Base-by-base conservation (phyloP, 768 basidiomycete species). In the Trametes sanguinea region DNA sequence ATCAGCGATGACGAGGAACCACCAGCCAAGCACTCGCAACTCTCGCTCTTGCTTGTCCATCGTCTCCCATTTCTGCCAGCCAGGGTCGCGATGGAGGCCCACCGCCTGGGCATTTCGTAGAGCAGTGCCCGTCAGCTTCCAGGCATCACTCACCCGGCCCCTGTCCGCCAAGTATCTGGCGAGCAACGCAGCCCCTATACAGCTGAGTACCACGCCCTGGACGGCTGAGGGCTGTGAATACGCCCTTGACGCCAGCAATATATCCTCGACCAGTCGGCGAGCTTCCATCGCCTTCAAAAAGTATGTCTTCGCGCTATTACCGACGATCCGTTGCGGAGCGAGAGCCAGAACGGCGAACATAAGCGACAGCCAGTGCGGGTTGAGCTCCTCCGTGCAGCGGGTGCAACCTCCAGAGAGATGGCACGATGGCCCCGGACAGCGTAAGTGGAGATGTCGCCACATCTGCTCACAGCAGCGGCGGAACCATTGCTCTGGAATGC, bases 401-500 rank as follows among this genome's bases (percentile, higher is more conserved):
- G 64, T 22, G 54, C 70, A 71, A 6, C 60, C 64, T 60, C 70
- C 72, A 6, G 51, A 66, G 27, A 69, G 67, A 51, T 75, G 71
- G 54, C 70, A 71, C 8, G 57, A 39, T 13, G 14, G 16, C 32
- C 62, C 65, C 0, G 60, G 60, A n/a, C 58, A 66, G 46, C 67
- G 69, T 27, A 60, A 17, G 42, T 76, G 74, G 22, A 83, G 57
- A 37, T 73, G 73, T n/a, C 62, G 69, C 81, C 80, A 83, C 82
- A 83, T 84, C 51, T 76, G 75, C 29, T 70, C 62, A 53, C 76
- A 78, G 2, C 77, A 73, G n/a, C 69, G 62, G 42, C 71, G 73
- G 67, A 84, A 81, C 81, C 81, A 83, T 22, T 72, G 67, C 65
- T 82, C 78, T 6, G 82, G 80, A 30, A 84, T 77, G 10, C 81